Evolutionary conservation across 1,284 basidiomycete species (phyloP), one percentile per base, ranked within the genome.

Genomic region (Ceratobasidium sp.): DNA sequence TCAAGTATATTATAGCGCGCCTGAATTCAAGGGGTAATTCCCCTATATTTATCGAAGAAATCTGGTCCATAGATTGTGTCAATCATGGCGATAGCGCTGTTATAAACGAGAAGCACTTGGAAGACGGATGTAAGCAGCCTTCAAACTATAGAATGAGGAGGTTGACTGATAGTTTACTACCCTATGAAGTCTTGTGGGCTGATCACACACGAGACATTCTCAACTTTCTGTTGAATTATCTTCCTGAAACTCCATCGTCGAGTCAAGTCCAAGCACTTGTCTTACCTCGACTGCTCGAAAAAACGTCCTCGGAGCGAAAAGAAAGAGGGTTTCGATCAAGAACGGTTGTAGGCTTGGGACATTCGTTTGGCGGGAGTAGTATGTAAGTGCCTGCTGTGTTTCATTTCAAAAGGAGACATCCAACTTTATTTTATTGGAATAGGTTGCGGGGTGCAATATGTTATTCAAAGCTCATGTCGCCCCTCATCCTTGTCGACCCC

Each of bases 401-500:
- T 22, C 33, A 24, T 63, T 74, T 41, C 11, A n/a, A n/a, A n/a
- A n/a, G 36, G 36, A 51, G 50, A 53, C 48, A 3, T 31, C 78
- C 66, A 48, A 76, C 29, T n/a, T n/a, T 57, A 75, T 36, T 54
- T 78, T 4, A 44, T 19, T 44, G 47, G 33, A 74, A 33, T 5
- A 91, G 90, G 51, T 80, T 85, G 5, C 86, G 91, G 29, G 90
- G 90, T 0, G 90, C 92, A 0, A 78, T 90, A 19, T 85, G 87
- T 14, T 82, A 85, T 69, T 94, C 36, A 11, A 11, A 11, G 36
- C 95, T 0, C 83, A 84, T 0, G 83, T 85, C 89, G 19, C 87
- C 88, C 0, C 82, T 97, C 44, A 85, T 95, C 57, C 86, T 97
- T 11, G 83, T 97, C 31, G 96, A 98, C 80, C 95, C 97, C 0